Base-by-base conservation (phyloP, 148 eudicot genomes). In the Rhododendron vialii region DNA sequence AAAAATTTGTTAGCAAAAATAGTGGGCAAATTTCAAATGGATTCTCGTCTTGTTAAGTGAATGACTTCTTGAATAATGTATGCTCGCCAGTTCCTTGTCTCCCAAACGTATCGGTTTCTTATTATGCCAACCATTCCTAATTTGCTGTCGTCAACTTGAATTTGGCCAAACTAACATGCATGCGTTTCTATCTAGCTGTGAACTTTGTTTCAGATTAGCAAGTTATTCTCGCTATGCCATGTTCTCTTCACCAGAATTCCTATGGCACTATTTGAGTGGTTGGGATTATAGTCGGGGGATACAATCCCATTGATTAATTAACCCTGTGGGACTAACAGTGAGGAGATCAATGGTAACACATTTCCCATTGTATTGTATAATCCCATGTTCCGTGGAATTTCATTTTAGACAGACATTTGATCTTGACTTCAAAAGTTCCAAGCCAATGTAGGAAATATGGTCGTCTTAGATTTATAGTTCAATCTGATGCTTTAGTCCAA, bases 101-200 rank as follows among this genome's bases (percentile, higher is more conserved):
- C 8, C 55, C 17, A 51, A 51, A 13, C 3, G 17, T 15, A 35
- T 75, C 2, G 47, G 22, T 33, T 47, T 51, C 51, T 28, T 30
- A 28, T 67, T 67, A 17, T 67, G 36, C n/a, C 38, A 13, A 26
- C 14, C 38, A n/a, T 28, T 71, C 43, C 41, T 48, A 71, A n/a
- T 15, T 38, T 45, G 57, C n/a, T 47, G 59, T n/a, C 83, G 14
- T 10, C 20, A 57, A 33, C 9, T 57, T 81, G 28, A 81, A 81
- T 81, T 81, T 67, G 78, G 65, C 61, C 17, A 73, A 73, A 67
- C 57, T 83, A 82, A 79, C 82, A 22, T 9, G 48, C 10, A 11
- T 81, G 30, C 6, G 47, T 41, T 83, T 83, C 26, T 38, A 26
- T 35, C 67, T 13, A 83, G 26, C 35, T n/a, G 14, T 17, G 36